Conservation (phyloP, 2,329 filamentous ascomycete species). For the Aureobasidium melanogenum region DNA sequence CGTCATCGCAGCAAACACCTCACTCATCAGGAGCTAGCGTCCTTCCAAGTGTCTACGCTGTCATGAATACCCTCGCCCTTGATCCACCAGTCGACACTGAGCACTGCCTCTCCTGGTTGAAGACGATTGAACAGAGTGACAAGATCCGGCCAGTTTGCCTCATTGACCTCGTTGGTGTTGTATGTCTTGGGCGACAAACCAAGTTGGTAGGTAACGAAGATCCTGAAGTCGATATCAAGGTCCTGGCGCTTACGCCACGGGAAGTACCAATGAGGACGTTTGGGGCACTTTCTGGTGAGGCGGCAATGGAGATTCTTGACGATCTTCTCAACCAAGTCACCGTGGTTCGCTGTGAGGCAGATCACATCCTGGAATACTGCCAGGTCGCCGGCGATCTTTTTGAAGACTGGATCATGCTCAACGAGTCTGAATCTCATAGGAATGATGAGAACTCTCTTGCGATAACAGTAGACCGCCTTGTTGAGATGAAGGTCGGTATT, state of each 20-base stretch:
- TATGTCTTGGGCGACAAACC: neutral
- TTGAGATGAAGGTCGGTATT: neutral
- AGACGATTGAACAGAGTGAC: neutral
- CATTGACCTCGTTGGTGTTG: neutral
- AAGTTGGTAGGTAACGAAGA: neutral
- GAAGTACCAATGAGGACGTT: neutral
- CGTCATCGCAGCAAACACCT: neutral
- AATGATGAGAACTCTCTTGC: neutral
- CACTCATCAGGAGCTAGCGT: neutral
- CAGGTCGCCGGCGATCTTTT: neutral
- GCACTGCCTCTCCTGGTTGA: neutral
- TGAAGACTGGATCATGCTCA: neutral
- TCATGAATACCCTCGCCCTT: neutral
- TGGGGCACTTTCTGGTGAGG: neutral
- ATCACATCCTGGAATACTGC: neutral
- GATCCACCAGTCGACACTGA: conserved; percentile 1
- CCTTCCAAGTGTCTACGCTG: neutral
- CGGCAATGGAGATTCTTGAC: neutral
- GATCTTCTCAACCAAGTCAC: neutral
- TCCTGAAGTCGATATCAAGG: neutral
- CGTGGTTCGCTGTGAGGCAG: neutral
- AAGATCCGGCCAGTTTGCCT: neutral
- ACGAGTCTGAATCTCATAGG: neutral
- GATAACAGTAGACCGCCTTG: neutral
- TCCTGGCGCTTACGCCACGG: neutral